These are phyloP conservation scores for Cordyceps cicadae DNA, from an alignment of 2,329 filamentous ascomycete genomes.

Conservation along the genomic window DNA sequence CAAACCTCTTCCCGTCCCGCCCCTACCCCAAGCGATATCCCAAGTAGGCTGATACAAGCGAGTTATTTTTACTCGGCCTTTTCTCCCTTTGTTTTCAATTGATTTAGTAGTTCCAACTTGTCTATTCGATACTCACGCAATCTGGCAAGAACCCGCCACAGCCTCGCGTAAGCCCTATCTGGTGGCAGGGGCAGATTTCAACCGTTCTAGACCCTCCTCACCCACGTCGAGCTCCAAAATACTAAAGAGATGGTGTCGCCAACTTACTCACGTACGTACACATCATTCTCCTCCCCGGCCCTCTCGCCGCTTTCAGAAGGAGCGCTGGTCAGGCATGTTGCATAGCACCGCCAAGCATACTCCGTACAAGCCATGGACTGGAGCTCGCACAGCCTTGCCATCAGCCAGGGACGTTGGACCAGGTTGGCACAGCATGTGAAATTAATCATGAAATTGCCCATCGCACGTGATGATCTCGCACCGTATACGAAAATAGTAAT, in stretches of 20 bases:
- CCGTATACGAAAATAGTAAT: no score
- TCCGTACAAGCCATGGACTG: not conserved
- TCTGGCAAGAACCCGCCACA: not conserved
- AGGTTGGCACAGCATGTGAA: no score
- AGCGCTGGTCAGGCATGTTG: not conserved
- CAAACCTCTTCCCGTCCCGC: not conserved
- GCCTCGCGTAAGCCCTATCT: not conserved
- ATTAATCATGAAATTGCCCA: not conserved
- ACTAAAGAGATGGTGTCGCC: not conserved
- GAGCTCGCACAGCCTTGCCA: slow-evolving; percentile 6
- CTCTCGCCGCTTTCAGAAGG: not conserved
- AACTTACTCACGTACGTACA: not conserved
- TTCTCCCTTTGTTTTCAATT: not conserved
- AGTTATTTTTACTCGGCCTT: not conserved
- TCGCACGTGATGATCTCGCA: not conserved
- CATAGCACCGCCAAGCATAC: not conserved
- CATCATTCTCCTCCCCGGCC: not conserved
- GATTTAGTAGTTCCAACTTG: not conserved
- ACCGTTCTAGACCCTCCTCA: not conserved
- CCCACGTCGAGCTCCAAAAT: not conserved
- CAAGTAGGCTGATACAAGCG: no score
- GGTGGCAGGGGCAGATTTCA: not conserved
- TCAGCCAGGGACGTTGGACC: no score
- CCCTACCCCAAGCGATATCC: not conserved
- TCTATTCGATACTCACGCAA: not conserved